Evolutionary conservation across 805 yeast species (phyloP), one percentile per base, ranked within the genome.

Genomic region (Barnettozyma vustinii): DNA sequence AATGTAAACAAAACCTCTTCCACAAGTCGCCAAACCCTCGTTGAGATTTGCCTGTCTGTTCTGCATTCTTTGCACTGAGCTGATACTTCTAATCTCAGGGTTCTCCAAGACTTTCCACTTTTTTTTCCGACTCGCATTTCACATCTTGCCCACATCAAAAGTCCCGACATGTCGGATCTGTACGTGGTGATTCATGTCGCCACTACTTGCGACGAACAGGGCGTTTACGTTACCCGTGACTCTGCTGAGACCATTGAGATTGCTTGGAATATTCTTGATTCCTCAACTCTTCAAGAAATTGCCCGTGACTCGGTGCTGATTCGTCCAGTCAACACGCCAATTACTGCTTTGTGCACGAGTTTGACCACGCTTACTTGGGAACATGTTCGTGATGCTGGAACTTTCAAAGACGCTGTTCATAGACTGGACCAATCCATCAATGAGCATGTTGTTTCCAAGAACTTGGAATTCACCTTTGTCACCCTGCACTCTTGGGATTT

Each of bases 401-500:
- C 79, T 13, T 77, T 87, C 63, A 77, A 79, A 52, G 86, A 82
- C 33, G 87, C 86, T n/a, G 68, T 88, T 9, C 55, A 63, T 36
- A 65, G 67, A 48, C 70, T 88, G 48, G 86, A 84, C 58, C 55
- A 57, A 21, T 74, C 69, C 52, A 68, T 83, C 44, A 75, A 75
- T 49, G 70, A 72, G 41, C 61, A 69, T 42, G 61, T 78, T 30
- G 62, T 73, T 12, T 56, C 70, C 30, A 64, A 70, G 36, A 69
- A 70, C 10, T 63, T 66, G 44, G 82, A 81, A 37, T 83, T 87
- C 62, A 71, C 81, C 3, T 79, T 89, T 56, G 82, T 89, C 44
- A 75, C 89, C 1, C 71, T 80, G 52, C 80, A 81, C 59, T 73
- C 84, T 10, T 81, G 84, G 83, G 83, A 83, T 58, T 69, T 90